Evolutionary conservation across 345 rosid genomes (phyloP).

Genomic region (Eutrema yunnanense): DNA sequence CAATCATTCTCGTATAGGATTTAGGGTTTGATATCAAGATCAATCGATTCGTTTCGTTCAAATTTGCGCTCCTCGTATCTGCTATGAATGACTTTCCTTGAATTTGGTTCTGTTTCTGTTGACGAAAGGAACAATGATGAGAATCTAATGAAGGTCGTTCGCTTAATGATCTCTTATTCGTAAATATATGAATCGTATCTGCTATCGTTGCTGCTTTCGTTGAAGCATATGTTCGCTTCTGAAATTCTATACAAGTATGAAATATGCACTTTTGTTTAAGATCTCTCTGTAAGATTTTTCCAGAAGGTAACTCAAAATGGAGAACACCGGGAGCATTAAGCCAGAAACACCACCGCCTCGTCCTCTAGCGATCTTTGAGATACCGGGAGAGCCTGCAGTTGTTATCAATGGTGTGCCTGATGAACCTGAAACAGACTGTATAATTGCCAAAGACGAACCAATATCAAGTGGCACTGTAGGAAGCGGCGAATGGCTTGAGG

Average conservation of each 20-base stretch:
- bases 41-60: background rate
- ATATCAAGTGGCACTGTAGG: constrained; percentile 31
- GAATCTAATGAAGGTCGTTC: background rate
- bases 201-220: too few species aligned
- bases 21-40: background rate
- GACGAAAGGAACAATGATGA: background rate
- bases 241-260: background rate
- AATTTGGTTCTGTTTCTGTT: background rate
- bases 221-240: background rate
- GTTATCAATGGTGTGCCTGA: constrained; percentile 72
- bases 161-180: background rate
- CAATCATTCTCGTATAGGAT: background rate
- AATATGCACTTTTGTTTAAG: background rate
- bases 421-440: constrained; percentile 14
- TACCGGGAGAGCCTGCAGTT: constrained; percentile 77
- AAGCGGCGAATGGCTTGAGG: constrained; percentile 82
- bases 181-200: background rate
- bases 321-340: constrained; percentile 7
- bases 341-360: constrained; percentile 32
- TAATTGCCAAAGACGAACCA: constrained; percentile 14
- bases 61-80: background rate
- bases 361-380: constrained; percentile 35
- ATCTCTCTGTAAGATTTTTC: background rate
- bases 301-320: constrained; percentile 32
- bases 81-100: background rate